These are phyloP conservation scores for Cinnamomum chago DNA, from an alignment of 164 flowering plant species.

Conservation along the genomic window DNA sequence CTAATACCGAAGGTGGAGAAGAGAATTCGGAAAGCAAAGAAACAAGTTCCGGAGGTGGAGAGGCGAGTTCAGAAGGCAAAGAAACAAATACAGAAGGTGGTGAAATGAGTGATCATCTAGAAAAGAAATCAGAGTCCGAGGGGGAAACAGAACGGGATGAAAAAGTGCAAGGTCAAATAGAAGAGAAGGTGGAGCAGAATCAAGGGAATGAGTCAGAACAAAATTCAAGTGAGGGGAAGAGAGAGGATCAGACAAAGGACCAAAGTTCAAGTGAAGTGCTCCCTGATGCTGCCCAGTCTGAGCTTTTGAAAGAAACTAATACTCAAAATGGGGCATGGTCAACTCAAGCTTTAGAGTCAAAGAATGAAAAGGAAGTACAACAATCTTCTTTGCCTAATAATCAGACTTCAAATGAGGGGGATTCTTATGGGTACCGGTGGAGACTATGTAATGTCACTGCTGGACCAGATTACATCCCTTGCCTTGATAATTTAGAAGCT, in stretches of 20 bases:
- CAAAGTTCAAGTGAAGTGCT: slow-evolving; percentile 32
- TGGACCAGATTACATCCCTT: slow-evolving; percentile 92
- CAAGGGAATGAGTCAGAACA: slow-evolving; percentile 23
- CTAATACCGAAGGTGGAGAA: slow-evolving; percentile 8
- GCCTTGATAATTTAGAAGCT: slow-evolving; percentile 85
- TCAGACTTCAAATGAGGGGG: slow-evolving; percentile 24
- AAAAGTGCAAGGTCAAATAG: slow-evolving; percentile 1
- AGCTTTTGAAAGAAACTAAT: slow-evolving; percentile 49
- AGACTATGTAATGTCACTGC: slow-evolving; percentile 81
- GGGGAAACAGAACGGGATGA: slow-evolving; percentile 11
- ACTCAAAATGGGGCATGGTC: slow-evolving; percentile 54
- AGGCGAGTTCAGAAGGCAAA: slow-evolving; percentile 15
- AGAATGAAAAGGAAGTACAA: slow-evolving; percentile 56
- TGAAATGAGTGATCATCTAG: not conserved
- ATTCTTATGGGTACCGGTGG: slow-evolving; percentile 38
- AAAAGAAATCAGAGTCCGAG: slow-evolving; percentile 1
- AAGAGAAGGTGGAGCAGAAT: slow-evolving; percentile 20
- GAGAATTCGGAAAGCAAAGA: slow-evolving; percentile 7
- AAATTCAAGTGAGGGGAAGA: slow-evolving; percentile 33
- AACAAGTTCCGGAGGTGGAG: not conserved
- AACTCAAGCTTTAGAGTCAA: slow-evolving; percentile 70
- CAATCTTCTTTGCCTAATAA: slow-evolving; percentile 22
- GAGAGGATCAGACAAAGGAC: slow-evolving; percentile 22
- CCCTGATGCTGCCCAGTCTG: slow-evolving; percentile 55
- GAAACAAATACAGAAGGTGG: too few species aligned